A percentile compares a stretch with the other conserved stretches of the same genome.
Conservation (phyloP, 257 asterid genomes). For the Solanum etuberosum region DNA sequence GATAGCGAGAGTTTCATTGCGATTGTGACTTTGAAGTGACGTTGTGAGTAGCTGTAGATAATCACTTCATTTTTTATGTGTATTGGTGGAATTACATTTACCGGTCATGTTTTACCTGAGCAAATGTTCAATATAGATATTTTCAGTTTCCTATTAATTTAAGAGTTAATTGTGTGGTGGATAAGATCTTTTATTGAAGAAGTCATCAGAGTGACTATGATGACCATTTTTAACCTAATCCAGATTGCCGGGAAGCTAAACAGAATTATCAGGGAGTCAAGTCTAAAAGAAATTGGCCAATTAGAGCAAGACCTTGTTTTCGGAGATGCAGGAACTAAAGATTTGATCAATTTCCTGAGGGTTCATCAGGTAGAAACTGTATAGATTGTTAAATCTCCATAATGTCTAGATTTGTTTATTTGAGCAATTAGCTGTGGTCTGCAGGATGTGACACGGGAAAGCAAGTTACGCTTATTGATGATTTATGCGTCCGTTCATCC, state of each 20-base stretch:
- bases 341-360: constrained; percentile 75
- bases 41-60: neutral
- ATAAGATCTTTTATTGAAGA: neutral
- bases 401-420: neutral
- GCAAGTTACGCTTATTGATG: constrained; percentile 89
- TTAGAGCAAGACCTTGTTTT: constrained; percentile 96
- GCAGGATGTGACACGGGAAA: constrained; percentile 86
- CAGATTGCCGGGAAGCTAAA: constrained; percentile 93
- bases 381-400: neutral
- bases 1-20: neutral
- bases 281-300: constrained; percentile 88
- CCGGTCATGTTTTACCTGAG: neutral
- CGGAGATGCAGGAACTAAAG: constrained; percentile 97
- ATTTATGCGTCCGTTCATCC: constrained; percentile 92
- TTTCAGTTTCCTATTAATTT: neutral
- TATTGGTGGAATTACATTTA: neutral
- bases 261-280: constrained; percentile 65
- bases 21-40: neutral
- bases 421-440: constrained; percentile 6
- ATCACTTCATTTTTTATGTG: neutral
- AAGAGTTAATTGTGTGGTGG: neutral
- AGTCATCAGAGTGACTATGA: neutral
- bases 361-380: constrained; percentile 45
- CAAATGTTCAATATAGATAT: neutral
- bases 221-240: constrained; percentile 7